Percentiles rank a stretch among this genome's conserved stretches.
Conservation (phyloP, 148 eudicot species). For the Persicaria tinctoria region DNA sequence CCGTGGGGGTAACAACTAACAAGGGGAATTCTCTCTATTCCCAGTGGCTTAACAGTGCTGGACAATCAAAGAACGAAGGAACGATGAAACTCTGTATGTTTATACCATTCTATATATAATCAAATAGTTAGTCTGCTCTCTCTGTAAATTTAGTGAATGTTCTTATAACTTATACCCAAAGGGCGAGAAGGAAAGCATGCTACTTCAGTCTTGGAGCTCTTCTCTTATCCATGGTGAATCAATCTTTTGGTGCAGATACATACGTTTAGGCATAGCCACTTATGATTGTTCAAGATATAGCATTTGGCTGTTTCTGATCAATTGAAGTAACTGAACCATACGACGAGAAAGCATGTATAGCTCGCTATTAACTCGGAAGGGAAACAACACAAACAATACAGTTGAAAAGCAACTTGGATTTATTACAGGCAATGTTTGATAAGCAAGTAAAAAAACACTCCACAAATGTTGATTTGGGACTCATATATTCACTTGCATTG, state of each 20-base stretch:
- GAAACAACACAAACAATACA: no score
- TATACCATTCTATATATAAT: neutral
- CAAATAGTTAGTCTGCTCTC: neutral
- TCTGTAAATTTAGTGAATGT: slow-evolving; percentile 3
- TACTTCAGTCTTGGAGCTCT: neutral
- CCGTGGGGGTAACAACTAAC: slow-evolving; percentile 1
- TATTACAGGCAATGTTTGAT: no score
- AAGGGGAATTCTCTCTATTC: slow-evolving; percentile 1
- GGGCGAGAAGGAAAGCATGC: neutral
- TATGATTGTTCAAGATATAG: no score
- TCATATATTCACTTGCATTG: neutral
- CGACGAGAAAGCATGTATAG: no score
- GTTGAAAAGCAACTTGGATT: no score
- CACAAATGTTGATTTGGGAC: neutral
- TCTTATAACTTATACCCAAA: neutral
- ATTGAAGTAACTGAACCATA: no score
- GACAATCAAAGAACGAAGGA: neutral
- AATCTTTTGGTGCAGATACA: no score
- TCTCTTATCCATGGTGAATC: no score
- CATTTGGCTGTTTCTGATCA: no score
- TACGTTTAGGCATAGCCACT: no score
- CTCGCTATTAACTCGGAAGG: no score
- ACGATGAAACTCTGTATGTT: neutral
- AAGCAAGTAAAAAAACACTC: no score
- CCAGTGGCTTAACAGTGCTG: neutral